Percentiles rank a stretch among this genome's conserved stretches.
Evolutionary conservation across 2,329 filamentous ascomycete genomes (phyloP).

Genomic region (Truncatella angustata): DNA sequence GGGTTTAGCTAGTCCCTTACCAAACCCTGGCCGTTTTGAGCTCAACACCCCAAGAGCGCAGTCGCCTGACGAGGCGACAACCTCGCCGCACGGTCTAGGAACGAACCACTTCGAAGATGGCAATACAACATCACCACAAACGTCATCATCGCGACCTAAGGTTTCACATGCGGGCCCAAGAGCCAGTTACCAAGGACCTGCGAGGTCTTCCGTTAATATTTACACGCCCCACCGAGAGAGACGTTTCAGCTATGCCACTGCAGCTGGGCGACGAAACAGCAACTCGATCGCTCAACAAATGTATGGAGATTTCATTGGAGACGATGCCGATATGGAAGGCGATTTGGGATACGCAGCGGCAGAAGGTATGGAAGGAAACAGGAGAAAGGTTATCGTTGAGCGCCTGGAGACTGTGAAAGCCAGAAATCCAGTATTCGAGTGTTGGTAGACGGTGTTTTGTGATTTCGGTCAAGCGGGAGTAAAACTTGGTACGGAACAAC

Average conservation of each 20-base stretch:
- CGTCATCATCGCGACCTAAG: constrained; percentile 13
- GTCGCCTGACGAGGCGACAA: constrained; percentile 35
- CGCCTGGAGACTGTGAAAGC: constrained; percentile 93
- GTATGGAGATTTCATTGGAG: constrained; percentile 41
- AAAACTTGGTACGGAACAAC: neutral
- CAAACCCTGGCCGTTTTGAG: constrained; percentile 75
- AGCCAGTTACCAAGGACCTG: constrained; percentile 41
- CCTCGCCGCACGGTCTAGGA: constrained; percentile 17
- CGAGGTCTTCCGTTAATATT: constrained; percentile 38
- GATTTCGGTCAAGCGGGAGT: neutral
- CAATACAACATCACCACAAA: constrained; percentile 4
- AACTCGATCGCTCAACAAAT: constrained; percentile 53
- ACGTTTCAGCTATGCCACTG: constrained; percentile 53
- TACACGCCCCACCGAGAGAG: constrained; percentile 49
- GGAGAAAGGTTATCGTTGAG: constrained; percentile 95
- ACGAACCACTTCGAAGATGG: constrained; percentile 26
- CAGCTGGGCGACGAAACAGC: constrained; percentile 45
- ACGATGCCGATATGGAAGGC: constrained; percentile 79
- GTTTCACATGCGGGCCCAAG: constrained; percentile 14
- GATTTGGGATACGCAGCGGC: constrained; percentile 94
- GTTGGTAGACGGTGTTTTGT: constrained; percentile 64
- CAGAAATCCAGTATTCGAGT: constrained; percentile 93
- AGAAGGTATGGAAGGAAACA: constrained; percentile 87
- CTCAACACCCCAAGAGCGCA: constrained; percentile 48
- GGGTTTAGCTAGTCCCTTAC: constrained; percentile 62